A percentile compares a stretch with the other conserved stretches of the same genome.
Evolutionary conservation across 2,329 filamentous ascomycete species (phyloP).

Genomic region (Cytospora piceae): DNA sequence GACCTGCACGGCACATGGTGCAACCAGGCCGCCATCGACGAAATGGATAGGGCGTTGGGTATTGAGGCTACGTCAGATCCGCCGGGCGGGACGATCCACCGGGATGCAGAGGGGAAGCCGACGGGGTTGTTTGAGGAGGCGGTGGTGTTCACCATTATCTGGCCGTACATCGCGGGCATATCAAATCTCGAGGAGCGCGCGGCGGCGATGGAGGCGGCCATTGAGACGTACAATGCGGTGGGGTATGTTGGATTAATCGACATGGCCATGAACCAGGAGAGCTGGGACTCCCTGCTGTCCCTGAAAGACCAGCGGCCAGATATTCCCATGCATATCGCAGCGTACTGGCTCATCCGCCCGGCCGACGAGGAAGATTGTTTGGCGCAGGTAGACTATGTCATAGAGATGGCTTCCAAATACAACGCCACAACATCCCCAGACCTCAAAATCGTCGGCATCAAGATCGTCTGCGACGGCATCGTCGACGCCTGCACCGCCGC

Average conservation of each 20-base stretch:
- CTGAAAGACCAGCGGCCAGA: slow-evolving; percentile 40
- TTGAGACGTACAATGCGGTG: slow-evolving; percentile 51
- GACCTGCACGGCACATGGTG: slow-evolving; percentile 62
- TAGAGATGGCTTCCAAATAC: slow-evolving; percentile 50
- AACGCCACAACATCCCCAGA: slow-evolving; percentile 49
- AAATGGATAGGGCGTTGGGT: slow-evolving; percentile 54
- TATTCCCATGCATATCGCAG: slow-evolving; percentile 53
- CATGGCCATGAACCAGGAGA: slow-evolving; percentile 63
- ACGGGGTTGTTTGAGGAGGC: slow-evolving; percentile 58
- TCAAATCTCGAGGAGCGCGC: slow-evolving; percentile 53
- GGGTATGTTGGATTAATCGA: slow-evolving; percentile 61
- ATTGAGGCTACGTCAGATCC: slow-evolving; percentile 51
- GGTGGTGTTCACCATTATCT: slow-evolving; percentile 56
- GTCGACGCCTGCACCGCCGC: slow-evolving; percentile 68
- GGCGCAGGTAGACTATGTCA: slow-evolving; percentile 54
- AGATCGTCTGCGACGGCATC: slow-evolving; percentile 67
- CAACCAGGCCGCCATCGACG: slow-evolving; percentile 54
- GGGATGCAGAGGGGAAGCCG: slow-evolving; percentile 50
- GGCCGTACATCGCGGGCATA: slow-evolving; percentile 55
- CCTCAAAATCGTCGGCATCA: slow-evolving; percentile 62
- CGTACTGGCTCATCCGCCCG: slow-evolving; percentile 60
- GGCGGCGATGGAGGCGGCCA: slow-evolving; percentile 49
- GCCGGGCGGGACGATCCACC: slow-evolving; percentile 55
- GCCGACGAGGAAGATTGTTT: slow-evolving; percentile 49
- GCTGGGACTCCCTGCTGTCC: slow-evolving; percentile 54